Conservation (phyloP, 2,329 filamentous ascomycete genomes). For the Arthroderma sp. region DNA sequence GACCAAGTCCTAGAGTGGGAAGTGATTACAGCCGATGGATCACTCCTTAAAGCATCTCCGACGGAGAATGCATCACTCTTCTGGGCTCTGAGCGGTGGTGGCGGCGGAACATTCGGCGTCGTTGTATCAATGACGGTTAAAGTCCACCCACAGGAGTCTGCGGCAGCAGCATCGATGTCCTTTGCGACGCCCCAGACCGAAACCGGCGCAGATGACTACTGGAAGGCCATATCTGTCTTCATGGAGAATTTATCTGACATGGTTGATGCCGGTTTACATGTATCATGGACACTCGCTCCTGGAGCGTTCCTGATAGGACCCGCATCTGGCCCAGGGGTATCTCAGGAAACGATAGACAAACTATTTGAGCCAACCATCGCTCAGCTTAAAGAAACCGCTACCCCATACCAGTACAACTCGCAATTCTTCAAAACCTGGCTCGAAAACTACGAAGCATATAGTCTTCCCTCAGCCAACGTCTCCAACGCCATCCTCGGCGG, state of each 20-base stretch:
- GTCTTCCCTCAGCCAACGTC: neutral
- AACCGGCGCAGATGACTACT: neutral
- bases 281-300: neutral
- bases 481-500: neutral
- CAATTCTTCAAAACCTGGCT: constrained; percentile 13
- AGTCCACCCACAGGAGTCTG: constrained; percentile 29
- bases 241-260: neutral
- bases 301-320: neutral
- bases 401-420: constrained; percentile 5
- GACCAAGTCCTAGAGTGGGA: constrained; percentile 38
- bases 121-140: constrained; percentile 44
- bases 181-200: constrained; percentile 12
- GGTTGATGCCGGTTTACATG: neutral
- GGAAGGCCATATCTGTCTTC: neutral
- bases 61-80: constrained; percentile 34
- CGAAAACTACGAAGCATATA: constrained; percentile 20
- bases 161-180: constrained; percentile 28
- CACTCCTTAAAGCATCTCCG: constrained; percentile 30
- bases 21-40: constrained; percentile 35
- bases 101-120: constrained; percentile 37
- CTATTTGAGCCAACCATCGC: constrained; percentile 1
- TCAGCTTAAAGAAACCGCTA: neutral
- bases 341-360: neutral
- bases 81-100: constrained; percentile 38
- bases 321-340: neutral